Base-by-base conservation (phyloP, 192 early-diverging fungal species). In the Paraglomus occultum region DNA sequence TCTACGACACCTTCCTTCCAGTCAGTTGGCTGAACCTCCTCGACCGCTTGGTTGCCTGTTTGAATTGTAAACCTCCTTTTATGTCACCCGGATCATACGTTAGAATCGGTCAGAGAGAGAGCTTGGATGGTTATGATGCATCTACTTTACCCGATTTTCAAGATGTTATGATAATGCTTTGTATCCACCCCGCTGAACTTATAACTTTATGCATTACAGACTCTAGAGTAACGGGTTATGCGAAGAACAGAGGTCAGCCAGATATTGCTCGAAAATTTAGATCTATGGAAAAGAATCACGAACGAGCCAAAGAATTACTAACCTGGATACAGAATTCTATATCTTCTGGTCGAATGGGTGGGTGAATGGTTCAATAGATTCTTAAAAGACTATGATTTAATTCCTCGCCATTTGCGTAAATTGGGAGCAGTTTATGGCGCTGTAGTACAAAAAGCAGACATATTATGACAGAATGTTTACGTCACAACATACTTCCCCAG, bases 321-420 rank as follows among this genome's bases (percentile, higher is more conserved):
- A 64, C 17, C 17, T 64, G 63, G 43, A 64, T 64, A 42, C 63
- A 64, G 47, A n/a, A 49, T 50, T 18, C 63, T 49, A 64, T 64
- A 23, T 64, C 63, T 49, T 64, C 63, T 64, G 20, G 47, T 14
- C n/a, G 22, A 49, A 17, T 64, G 5, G 47, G 47, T 11, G 47
- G 20, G 22, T 50, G 49, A 64, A 64, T 64, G 47, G 20, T 64
- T 64, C 48, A 22, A 50, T 38, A 50, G 0, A 64, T 50, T 31
- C 47, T 38, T 64, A 64, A 64, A 64, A 64, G 20, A 50, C 6
- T 64, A 64, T 64, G 47, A 64, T 64, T 64, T 64, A 48, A 46
- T 64, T 48, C 43, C 62, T 49, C 8, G 38, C 17, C 50, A 55
- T 17, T 55, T 55, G 23, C 47, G 47, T 6, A 64, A 64, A 64